phyloP scores from a whole-genome alignment of 176 grass and related monocot species.

The Chloris gayana region DNA sequence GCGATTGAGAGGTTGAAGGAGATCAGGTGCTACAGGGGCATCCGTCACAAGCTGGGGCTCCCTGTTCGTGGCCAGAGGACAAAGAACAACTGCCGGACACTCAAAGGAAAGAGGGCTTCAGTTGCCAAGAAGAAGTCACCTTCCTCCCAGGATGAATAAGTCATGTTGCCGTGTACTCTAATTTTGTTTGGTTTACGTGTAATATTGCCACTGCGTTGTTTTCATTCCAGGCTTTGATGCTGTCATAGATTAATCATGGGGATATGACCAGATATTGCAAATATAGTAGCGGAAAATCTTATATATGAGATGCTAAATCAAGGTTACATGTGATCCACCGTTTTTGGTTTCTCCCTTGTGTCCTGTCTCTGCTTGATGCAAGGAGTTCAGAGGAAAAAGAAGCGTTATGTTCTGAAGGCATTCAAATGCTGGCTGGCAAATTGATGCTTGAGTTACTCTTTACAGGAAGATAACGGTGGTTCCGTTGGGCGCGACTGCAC shows the following conservation, averaged over 20 bases:
- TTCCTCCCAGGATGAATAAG: slow-evolving; percentile 45
- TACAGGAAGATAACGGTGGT: too few species aligned
- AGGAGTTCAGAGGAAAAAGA: neutral
- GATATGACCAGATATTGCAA: slow-evolving; percentile 5
- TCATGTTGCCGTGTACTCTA: slow-evolving; percentile 1
- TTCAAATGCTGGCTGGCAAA: neutral
- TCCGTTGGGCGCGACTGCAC: too few species aligned
- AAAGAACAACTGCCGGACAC: slow-evolving; percentile 89
- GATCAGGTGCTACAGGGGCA: slow-evolving; percentile 81
- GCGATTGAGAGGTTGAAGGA: slow-evolving; percentile 92
- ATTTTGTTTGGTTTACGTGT: slow-evolving; percentile 3
- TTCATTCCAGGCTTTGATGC: neutral
- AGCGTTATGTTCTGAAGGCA: neutral
- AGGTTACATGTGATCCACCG: neutral
- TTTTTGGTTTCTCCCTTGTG: neutral
- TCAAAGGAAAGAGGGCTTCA: slow-evolving; percentile 78
- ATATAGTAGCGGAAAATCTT: slow-evolving; percentile 19
- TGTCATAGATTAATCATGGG: slow-evolving; percentile 2
- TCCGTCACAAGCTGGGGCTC: slow-evolving; percentile 73
- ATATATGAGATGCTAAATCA: neutral
- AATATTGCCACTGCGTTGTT: neutral
- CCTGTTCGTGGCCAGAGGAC: slow-evolving; percentile 85
- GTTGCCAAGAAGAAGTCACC: slow-evolving; percentile 85
- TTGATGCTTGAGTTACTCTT: neutral
- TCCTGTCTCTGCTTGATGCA: neutral